A percentile compares a stretch with the other conserved stretches of the same genome.
Conservation (phyloP, 2,329 filamentous ascomycete genomes). For the Talaromyces sp. region DNA sequence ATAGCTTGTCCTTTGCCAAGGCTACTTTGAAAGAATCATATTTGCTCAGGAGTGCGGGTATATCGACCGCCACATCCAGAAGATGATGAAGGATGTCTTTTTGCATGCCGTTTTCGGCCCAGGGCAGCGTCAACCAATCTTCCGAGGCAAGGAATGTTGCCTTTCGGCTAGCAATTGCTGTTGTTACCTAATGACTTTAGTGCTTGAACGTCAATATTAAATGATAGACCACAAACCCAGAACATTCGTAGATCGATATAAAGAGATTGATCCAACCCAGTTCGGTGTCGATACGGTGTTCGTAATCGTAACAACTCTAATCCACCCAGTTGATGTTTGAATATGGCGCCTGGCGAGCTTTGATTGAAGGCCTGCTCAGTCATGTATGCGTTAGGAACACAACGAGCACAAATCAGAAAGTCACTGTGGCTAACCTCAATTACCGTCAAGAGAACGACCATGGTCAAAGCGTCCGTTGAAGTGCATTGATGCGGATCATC, state of each 20-base stretch:
- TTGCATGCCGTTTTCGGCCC: slow-evolving; percentile 20
- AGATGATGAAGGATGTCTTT: slow-evolving; percentile 28
- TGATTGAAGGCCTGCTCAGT: slow-evolving; percentile 26
- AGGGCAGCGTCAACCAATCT: slow-evolving; percentile 28
- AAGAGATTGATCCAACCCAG: slow-evolving; percentile 26
- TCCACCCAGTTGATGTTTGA: slow-evolving; percentile 27
- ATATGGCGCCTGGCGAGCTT: slow-evolving; percentile 25
- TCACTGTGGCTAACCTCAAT: slow-evolving; percentile 23
- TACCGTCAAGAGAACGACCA: slow-evolving; percentile 26
- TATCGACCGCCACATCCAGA: slow-evolving; percentile 27
- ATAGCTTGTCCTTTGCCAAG: slow-evolving; percentile 5
- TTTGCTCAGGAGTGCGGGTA: slow-evolving; percentile 24
- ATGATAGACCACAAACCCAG: slow-evolving; percentile 21
- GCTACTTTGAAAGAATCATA: slow-evolving; percentile 23
- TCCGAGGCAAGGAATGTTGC: slow-evolving; percentile 25
- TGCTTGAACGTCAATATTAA: not conserved
- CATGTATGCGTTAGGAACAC: not conserved
- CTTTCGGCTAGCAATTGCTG: slow-evolving; percentile 24
- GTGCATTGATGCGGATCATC: slow-evolving; percentile 21
- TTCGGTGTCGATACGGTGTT: slow-evolving; percentile 27
- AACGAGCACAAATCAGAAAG: not conserved
- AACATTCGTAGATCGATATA: slow-evolving; percentile 29
- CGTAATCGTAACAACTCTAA: slow-evolving; percentile 24
- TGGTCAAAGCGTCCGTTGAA: slow-evolving; percentile 26
- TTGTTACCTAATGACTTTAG: slow-evolving; percentile 22